Conservation (phyloP, 345 rosid species). For the Lumnitzera racemosa region DNA sequence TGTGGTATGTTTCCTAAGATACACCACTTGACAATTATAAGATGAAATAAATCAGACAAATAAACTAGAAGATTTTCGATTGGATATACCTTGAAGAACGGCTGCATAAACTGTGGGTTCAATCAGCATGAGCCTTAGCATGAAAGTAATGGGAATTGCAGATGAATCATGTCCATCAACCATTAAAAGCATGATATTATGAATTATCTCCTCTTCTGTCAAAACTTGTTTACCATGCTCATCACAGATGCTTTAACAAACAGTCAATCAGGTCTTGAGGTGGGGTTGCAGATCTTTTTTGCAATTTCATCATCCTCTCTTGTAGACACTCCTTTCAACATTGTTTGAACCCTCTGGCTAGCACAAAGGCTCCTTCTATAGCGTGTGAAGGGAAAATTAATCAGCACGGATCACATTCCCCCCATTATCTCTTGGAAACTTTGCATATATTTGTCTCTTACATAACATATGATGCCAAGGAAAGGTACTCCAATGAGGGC, state of each 20-base stretch:
- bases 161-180: conserved; percentile 57
- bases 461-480: conserved; percentile 24
- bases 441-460: conserved; percentile 7
- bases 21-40: too few relatives aligned
- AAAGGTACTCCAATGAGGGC: conserved; percentile 29
- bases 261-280: conserved; percentile 37
- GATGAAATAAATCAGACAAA: too few relatives aligned
- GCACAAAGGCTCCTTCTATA: conserved; percentile 34
- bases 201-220: conserved; percentile 40
- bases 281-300: conserved; percentile 15
- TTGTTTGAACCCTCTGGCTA: conserved; percentile 20
- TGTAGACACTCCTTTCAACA: conserved; percentile 25
- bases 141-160: conserved; percentile 36
- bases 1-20: too few relatives aligned
- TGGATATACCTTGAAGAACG: conserved; percentile 38
- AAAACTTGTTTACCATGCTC: conserved; percentile 12
- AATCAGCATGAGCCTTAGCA: conserved; percentile 32
- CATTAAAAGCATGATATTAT: conserved; percentile 45
- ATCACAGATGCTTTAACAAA: conserved; percentile 23
- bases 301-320: conserved; percentile 28
- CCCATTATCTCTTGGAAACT: conserved; percentile 9
- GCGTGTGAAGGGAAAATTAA: conserved; percentile 24
- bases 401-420: conserved; percentile 19
- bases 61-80: too few relatives aligned
- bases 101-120: conserved; percentile 30